Evolutionary conservation across 2,329 filamentous ascomycete genomes (phyloP).

Genomic region (Aureobasidium mangrovei): DNA sequence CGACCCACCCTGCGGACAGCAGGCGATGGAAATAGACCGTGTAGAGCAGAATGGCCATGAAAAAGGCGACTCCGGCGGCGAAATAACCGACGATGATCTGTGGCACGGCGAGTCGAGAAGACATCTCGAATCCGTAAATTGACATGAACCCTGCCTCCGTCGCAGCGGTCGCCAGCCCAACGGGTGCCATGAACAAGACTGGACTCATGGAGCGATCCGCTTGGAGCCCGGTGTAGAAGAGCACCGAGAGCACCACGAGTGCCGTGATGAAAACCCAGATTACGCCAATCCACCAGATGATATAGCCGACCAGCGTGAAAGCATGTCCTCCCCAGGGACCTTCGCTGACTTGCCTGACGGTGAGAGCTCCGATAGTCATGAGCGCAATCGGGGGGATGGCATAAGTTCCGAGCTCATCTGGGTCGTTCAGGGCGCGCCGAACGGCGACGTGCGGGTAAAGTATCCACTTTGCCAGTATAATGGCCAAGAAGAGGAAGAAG

Average conservation of each 20-base stretch:
- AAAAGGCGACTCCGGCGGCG: conserved; percentile 12
- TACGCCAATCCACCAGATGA: conserved; percentile 18
- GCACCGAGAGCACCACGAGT: conserved; percentile 13
- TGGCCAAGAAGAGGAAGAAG: conserved; percentile 15
- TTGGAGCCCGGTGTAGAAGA: conserved; percentile 14
- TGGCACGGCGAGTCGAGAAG: conserved; percentile 13
- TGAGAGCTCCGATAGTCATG: conserved; percentile 15
- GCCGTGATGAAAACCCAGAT: conserved; percentile 13
- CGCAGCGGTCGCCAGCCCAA: conserved; percentile 15
- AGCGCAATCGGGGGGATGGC: conserved; percentile 15
- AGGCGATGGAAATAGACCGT: conserved; percentile 15
- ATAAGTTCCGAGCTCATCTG: conserved; percentile 13
- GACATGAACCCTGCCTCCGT: conserved; percentile 13
- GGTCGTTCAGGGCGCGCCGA: conserved; percentile 5
- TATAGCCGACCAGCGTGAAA: conserved; percentile 17
- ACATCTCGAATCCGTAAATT: conserved; percentile 7
- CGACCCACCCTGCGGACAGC: conserved; percentile 7
- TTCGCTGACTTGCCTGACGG: conserved; percentile 14
- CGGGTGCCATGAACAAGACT: conserved; percentile 15
- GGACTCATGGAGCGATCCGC: conserved; percentile 6
- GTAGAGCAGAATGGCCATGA: conserved; percentile 15
- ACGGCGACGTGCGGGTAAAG: conserved; percentile 14
- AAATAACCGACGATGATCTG: conserved; percentile 15
- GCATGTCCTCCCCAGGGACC: conserved; percentile 17
- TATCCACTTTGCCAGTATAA: neutral